Conservation (phyloP, 2,329 filamentous ascomycete species). For the Microascus cirrosus region DNA sequence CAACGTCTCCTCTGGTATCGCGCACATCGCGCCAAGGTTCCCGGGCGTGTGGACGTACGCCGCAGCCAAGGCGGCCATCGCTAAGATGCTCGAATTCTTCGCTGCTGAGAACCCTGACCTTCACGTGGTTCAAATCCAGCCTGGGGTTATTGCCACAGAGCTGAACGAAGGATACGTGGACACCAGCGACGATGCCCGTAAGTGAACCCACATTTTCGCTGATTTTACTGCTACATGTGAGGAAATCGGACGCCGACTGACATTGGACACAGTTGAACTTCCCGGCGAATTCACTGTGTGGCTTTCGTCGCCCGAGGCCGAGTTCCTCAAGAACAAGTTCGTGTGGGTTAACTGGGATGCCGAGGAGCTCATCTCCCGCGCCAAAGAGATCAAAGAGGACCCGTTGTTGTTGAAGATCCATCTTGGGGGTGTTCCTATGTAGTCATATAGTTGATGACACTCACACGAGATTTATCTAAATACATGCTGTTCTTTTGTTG, state of each 20-base stretch:
- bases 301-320: constrained; percentile 29
- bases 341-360: constrained; percentile 41
- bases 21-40: neutral
- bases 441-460: no score
- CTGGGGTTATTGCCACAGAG: constrained; percentile 23
- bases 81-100: constrained; percentile 29
- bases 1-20: constrained; percentile 11
- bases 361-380: constrained; percentile 29
- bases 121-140: constrained; percentile 29
- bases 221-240: neutral
- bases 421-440: neutral
- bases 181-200: neutral
- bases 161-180: constrained; percentile 13
- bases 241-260: neutral
- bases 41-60: constrained; percentile 17
- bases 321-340: constrained; percentile 31
- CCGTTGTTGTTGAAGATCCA: neutral
- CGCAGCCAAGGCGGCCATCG: constrained; percentile 26
- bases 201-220: neutral
- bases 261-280: constrained; percentile 17
- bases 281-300: constrained; percentile 30
- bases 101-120: constrained; percentile 25
- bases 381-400: constrained; percentile 17
- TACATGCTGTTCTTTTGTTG: no score
- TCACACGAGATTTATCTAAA: no score